phyloP scores from a whole-genome alignment of 1,139 yeast species.

The Magnusiomyces magnusii region DNA sequence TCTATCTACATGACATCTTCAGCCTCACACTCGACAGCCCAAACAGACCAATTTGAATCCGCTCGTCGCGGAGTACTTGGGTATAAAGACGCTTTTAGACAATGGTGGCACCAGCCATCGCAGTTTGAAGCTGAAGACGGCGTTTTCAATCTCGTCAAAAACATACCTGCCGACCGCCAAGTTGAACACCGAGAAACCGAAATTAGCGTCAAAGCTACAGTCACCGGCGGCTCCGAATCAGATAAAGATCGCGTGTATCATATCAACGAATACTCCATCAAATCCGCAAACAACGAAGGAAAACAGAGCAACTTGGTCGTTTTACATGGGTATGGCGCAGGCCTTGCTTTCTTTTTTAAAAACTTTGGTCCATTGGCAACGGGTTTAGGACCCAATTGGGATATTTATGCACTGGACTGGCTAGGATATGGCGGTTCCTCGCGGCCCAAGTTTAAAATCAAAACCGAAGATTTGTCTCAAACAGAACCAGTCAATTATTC shows the following conservation, averaged over 20 bases:
- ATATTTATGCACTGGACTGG: slow-evolving; percentile 62
- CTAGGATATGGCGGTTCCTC: slow-evolving; percentile 75
- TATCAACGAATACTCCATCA: slow-evolving; percentile 3
- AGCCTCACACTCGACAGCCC: background rate
- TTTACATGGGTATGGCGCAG: slow-evolving; percentile 84
- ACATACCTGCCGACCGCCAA: slow-evolving; percentile 43
- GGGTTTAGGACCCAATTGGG: slow-evolving; percentile 20
- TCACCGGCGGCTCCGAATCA: background rate
- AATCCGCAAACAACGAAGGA: slow-evolving; percentile 4
- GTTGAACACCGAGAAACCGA: slow-evolving; percentile 11
- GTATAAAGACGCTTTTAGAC: slow-evolving; percentile 36
- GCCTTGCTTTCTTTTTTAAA: slow-evolving; percentile 69
- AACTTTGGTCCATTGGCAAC: slow-evolving; percentile 48
- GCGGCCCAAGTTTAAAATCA: slow-evolving; percentile 41
- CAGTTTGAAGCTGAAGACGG: slow-evolving; percentile 37
- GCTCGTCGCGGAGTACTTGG: background rate
- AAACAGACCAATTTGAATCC: background rate
- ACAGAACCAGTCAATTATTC: slow-evolving; percentile 20
- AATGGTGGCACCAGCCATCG: slow-evolving; percentile 38
- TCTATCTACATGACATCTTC: background rate
- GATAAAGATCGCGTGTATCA: background rate
- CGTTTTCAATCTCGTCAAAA: slow-evolving; percentile 43
- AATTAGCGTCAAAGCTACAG: background rate
- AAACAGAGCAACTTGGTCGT: slow-evolving; percentile 45
- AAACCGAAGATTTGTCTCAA: slow-evolving; percentile 26